phyloP scores from a whole-genome alignment of 495 filamentous ascomycete species.

The Xylaria flabelliformis region DNA sequence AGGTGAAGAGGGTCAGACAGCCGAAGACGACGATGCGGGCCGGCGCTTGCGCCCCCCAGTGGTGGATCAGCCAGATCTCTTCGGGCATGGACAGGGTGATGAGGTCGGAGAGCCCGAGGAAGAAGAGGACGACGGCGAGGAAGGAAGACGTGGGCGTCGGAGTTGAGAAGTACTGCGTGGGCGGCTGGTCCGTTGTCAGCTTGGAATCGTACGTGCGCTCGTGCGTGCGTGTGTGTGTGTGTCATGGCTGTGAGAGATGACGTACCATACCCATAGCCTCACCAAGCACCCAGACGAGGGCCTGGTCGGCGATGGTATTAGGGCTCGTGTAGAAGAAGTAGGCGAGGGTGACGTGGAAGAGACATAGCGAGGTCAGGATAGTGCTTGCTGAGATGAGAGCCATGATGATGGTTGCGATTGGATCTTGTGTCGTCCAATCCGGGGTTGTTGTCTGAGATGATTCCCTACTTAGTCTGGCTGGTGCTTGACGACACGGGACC shows the following conservation, averaged over 20 bases:
- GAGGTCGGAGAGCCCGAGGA: conserved; percentile 74
- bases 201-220: background rate
- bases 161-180: conserved; percentile 62
- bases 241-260: conserved; percentile 1
- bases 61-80: conserved; percentile 62
- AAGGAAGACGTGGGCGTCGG: conserved; percentile 73
- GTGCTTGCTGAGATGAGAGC: conserved; percentile 76
- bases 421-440: background rate
- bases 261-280: conserved; percentile 80
- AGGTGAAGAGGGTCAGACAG: conserved; percentile 70
- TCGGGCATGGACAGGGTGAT: conserved; percentile 73
- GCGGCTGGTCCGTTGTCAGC: conserved; percentile 39
- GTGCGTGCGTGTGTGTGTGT: background rate
- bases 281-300: conserved; percentile 81
- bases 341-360: conserved; percentile 81
- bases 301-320: conserved; percentile 72
- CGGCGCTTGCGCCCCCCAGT: conserved; percentile 76
- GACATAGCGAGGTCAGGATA: conserved; percentile 76
- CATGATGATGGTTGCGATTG: conserved; percentile 58
- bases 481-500: conserved; percentile 3
- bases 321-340: conserved; percentile 83
- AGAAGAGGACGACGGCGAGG: conserved; percentile 70
- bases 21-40: conserved; percentile 72
- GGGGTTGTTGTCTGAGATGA: too few species aligned
- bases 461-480: background rate